Base-by-base conservation (phyloP, 2,329 filamentous ascomycete genomes). In the Colletotrichum nymphaeae region DNA sequence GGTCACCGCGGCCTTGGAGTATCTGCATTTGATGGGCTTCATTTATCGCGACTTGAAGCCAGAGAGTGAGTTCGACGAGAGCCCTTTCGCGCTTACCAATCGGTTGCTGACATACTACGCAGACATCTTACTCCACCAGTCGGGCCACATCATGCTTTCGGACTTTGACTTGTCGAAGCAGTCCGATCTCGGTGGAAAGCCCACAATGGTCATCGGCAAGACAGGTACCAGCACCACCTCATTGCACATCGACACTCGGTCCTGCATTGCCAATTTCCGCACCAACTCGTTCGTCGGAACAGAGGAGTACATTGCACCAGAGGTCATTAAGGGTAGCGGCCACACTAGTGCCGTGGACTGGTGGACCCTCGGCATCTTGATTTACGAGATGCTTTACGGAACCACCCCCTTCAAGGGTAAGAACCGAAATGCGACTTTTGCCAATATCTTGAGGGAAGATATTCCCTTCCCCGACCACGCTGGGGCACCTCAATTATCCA, bases 351-450 rank as follows among this genome's bases (percentile, higher is more conserved):
- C 97, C 16, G 97, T 99, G 16, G 97, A 99, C 83, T 99, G 97
- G 97, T 99, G 97, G 97, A 99, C 97, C 0, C 84, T 99, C 66
- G 97, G 97, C 24, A 98, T 99, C 77, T 85, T 99, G 80, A 95
- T 99, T 69, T 99, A 98, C 82, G 97, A 99, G 84, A 99, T 99
- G 97, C 88, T 99, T 46, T 99, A 96, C 85, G 97, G 97, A 68
- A 99, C 96, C 0, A 99, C 97, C 0, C 97, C 97, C 1, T 99
- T 99, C 89, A 99, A 99, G 87, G 97, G 97, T 78, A 98, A 99
- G 90, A 99, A 98, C 84, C 91, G 97, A 52, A 99, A 98, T 79
- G 95, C 95, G 16, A 99, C 97, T 0, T 99, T 99, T 85, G 96
- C 95, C 74, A 99, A 98, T 81, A 99, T 99, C 77, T 84, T 99